Percentiles rank a stretch among this genome's conserved stretches.
Conservation (phyloP, 1,284 basidiomycete genomes). For the Inonotus obliquus region DNA sequence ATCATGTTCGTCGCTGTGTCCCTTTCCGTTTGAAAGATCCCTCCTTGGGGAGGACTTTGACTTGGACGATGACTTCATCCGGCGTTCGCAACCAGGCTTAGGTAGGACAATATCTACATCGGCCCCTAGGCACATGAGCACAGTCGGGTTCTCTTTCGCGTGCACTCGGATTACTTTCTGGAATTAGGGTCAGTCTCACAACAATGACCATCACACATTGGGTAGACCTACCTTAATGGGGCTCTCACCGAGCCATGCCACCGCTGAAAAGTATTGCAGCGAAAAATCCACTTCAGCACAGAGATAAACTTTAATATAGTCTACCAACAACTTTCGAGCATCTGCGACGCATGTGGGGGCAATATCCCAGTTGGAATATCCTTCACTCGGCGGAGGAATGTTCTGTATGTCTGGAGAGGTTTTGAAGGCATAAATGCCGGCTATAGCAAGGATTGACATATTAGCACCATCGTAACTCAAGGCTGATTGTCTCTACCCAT, state of each 20-base stretch:
- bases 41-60: background rate
- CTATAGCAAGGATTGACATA: background rate
- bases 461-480: background rate
- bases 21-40: background rate
- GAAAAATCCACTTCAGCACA: background rate
- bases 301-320: background rate
- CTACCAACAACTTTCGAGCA: background rate
- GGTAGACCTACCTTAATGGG: constrained; percentile 6
- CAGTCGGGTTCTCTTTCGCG: constrained; percentile 1
- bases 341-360: background rate
- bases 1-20: background rate
- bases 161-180: constrained; percentile 1
- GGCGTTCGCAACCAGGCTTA: background rate
- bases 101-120: constrained; percentile 12
- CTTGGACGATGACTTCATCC: background rate
- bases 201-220: background rate
- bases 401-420: background rate
- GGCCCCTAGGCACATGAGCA: constrained; percentile 14
- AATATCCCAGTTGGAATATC: background rate
- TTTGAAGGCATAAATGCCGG: background rate
- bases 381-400: background rate
- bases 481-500: background rate
- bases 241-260: constrained; percentile 11
- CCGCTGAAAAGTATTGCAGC: background rate
- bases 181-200: background rate